Evolutionary conservation across 2,329 filamentous ascomycete species (phyloP), one percentile per base, ranked within the genome.

Genomic region (Alternaria gaisen): DNA sequence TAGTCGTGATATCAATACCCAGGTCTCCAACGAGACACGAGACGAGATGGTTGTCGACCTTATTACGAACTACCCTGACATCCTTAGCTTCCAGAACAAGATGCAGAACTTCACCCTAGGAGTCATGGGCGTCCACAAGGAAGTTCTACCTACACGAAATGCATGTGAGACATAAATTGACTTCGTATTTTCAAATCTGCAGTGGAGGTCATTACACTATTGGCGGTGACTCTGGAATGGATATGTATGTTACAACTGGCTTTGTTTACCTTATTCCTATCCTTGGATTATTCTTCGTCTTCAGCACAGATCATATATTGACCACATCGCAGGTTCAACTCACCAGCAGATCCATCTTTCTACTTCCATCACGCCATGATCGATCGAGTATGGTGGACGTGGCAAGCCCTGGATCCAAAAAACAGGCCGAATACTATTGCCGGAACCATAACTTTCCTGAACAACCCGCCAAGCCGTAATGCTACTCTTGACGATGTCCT

Each of bases 401-500:
- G 16, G 34, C 34, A 38, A 3, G n/a, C n/a, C 16, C 34, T 18
- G 14, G 34, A 38, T 16, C 1, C 18, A 16, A 38, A 4, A n/a
- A 38, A 4, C 7, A 38, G 16, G 14, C 16, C 34, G 16, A 38
- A 38, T 16, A 38, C 16, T 5, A 38, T 38, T 3, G 34, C 34
- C 7, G 34, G 34, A 38, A 38, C 34, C 8, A 38, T 38, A 16
- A n/a, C 34, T 9, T 38, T 38, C 2, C 16, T 38, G 34, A 38
- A 38, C 34, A 38, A 38, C 34, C 34, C 34, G 7, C 34, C 34
- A 38, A 38, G 34, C 16, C 34, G 34, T 7, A 38, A 38, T 38
- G 16, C 34, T 16, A 38, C 16, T 36, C 48, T 51, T 20, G 32
- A 51, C 3, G 48, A 51, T 24, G 41, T 47, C 3, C 12, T 67